phyloP scores from a whole-genome alignment of 495 filamentous ascomycete genomes.

The Penicillium antarcticum region DNA sequence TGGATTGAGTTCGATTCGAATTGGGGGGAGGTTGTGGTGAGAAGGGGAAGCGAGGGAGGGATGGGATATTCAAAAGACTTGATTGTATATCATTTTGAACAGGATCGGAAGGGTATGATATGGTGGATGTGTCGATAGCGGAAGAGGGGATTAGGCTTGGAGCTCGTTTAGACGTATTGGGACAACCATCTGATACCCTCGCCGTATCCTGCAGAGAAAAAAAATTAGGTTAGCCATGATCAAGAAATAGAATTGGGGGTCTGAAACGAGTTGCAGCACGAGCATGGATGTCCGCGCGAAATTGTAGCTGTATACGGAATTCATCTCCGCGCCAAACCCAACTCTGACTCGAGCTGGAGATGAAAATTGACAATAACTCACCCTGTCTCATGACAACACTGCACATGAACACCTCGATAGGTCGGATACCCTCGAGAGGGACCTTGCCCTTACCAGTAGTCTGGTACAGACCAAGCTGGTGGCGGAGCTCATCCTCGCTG shows the following conservation, averaged over 20 bases:
- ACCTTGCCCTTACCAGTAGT: slow-evolving; percentile 98
- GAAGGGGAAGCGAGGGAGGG: background rate
- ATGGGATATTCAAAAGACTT: background rate
- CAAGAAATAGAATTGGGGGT: background rate
- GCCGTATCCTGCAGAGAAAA: slow-evolving; percentile 40
- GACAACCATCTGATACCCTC: slow-evolving; percentile 55
- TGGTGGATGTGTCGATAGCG: background rate
- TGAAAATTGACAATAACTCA: slow-evolving; percentile 33
- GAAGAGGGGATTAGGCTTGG: background rate
- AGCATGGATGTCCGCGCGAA: too few relatives aligned
- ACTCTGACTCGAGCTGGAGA: background rate
- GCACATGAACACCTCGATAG: slow-evolving; percentile 99
- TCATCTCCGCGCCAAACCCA: too few relatives aligned
- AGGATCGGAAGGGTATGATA: background rate
- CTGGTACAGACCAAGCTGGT: slow-evolving; percentile 88
- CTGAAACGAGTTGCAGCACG: too few relatives aligned
- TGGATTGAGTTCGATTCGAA: background rate
- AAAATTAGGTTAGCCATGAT: slow-evolving; percentile 3
- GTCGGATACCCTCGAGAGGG: slow-evolving; percentile 87
- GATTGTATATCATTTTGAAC: too few relatives aligned
- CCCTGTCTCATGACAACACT: slow-evolving; percentile 97
- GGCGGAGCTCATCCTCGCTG: slow-evolving; percentile 88
- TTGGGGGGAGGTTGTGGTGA: background rate
- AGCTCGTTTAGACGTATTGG: slow-evolving; percentile 46
- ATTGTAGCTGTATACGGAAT: too few relatives aligned